phyloP scores from a whole-genome alignment of 306 rosid genomes.

The Dryas drummondii region DNA sequence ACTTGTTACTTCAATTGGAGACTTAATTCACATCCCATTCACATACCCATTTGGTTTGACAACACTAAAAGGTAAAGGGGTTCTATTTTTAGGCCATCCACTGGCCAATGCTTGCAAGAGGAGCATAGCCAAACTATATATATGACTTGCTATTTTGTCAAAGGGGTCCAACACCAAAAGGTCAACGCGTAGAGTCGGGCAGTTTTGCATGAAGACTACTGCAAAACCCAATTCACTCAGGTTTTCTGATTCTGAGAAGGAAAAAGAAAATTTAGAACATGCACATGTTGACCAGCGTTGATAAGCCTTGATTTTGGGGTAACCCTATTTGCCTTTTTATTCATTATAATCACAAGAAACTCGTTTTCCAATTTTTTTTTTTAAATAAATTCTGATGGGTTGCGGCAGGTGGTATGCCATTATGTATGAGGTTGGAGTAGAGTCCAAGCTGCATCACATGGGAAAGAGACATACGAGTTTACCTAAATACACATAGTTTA shows the following conservation, averaged over 20 bases:
- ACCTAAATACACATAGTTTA: too few species aligned
- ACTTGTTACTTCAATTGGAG: slow-evolving; percentile 10
- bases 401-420: too few species aligned
- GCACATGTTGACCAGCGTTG: not conserved
- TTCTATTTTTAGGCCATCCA: slow-evolving; percentile 4
- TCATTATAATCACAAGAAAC: too few species aligned
- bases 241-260: not conserved
- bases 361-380: too few species aligned
- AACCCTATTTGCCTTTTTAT: not conserved
- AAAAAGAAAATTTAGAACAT: not conserved
- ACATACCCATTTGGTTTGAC: not conserved
- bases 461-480: too few species aligned
- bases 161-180: slow-evolving; percentile 8
- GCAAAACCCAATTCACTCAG: not conserved
- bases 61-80: slow-evolving; percentile 5
- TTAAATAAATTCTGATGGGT: too few species aligned
- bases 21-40: not conserved
- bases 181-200: slow-evolving; percentile 38
- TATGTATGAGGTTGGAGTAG: too few species aligned
- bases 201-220: slow-evolving; percentile 4
- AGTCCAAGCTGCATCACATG: too few species aligned
- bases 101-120: slow-evolving; percentile 8
- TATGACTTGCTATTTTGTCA: slow-evolving; percentile 29
- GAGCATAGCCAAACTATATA: slow-evolving; percentile 14
- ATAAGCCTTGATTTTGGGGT: not conserved